These are phyloP conservation scores for Sarocladiaceae sp. DNA, from an alignment of 2,329 filamentous ascomycete species.

Conservation along the genomic window DNA sequence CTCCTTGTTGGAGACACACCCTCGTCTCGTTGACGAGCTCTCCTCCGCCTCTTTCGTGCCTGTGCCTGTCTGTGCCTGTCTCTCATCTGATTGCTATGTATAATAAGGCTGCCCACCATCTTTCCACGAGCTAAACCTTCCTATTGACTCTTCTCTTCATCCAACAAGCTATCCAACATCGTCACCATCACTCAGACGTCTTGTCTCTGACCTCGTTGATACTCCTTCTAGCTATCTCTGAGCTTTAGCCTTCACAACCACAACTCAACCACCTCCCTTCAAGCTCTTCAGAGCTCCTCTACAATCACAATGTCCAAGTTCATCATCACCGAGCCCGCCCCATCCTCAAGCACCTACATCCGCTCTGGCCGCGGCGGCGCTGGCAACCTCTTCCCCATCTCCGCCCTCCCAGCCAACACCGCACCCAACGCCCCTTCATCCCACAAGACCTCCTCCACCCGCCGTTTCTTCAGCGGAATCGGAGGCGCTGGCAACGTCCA, in stretches of 20 bases:
- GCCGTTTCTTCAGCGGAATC: constrained; percentile 61
- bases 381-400: constrained; percentile 49
- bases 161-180: background rate
- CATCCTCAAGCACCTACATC: constrained; percentile 43
- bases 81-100: background rate
- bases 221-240: background rate
- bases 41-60: constrained; percentile 3
- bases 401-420: constrained; percentile 38
- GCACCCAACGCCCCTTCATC: constrained; percentile 34
- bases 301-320: constrained; percentile 35
- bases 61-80: background rate
- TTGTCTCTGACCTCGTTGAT: background rate
- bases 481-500: constrained; percentile 64
- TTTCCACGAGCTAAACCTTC: background rate
- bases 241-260: background rate
- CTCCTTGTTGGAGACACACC: background rate
- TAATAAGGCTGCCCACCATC: constrained; percentile 5
- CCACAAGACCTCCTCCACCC: constrained; percentile 27
- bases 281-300: background rate
- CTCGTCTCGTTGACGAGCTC: background rate
- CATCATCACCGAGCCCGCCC: constrained; percentile 45
- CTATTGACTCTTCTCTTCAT: constrained; percentile 4
- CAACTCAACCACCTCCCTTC: background rate
- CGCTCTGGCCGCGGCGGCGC: constrained; percentile 53
- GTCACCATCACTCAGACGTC: background rate